Evolutionary conservation across 495 filamentous ascomycete species (phyloP).

Genomic region (Aspergillus kassunensis): DNA sequence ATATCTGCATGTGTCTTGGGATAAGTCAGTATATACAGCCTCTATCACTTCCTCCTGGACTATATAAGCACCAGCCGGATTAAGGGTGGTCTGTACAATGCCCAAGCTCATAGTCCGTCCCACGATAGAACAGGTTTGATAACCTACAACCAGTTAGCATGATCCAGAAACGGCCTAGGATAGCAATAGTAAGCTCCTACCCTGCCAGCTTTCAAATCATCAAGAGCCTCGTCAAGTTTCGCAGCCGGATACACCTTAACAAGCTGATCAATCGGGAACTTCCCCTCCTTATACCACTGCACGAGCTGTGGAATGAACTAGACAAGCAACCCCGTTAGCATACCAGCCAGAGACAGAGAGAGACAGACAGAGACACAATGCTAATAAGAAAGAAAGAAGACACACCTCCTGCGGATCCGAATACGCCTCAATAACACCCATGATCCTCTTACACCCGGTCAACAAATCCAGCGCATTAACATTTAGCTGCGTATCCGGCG

Average conservation of each 20-base stretch:
- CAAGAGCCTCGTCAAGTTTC: conserved; percentile 26
- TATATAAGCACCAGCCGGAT: too few species aligned
- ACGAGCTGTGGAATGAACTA: conserved; percentile 33
- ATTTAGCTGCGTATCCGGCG: conserved; percentile 26
- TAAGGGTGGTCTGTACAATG: too few species aligned
- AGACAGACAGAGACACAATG: too few species aligned
- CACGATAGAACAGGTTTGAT: background rate
- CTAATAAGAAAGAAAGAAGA: too few species aligned
- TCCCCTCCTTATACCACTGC: conserved; percentile 35
- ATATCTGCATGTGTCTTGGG: too few species aligned
- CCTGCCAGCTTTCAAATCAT: conserved; percentile 33
- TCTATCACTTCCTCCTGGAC: too few species aligned
- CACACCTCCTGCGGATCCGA: conserved; percentile 23
- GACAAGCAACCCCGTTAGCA: background rate
- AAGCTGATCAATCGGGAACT: conserved; percentile 39
- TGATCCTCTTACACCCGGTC: conserved; percentile 24
- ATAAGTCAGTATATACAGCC: too few species aligned
- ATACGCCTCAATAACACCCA: conserved; percentile 29
- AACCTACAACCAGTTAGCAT: background rate
- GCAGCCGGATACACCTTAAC: conserved; percentile 29
- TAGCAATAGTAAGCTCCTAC: conserved; percentile 9
- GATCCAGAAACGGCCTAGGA: background rate
- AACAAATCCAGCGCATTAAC: conserved; percentile 27
- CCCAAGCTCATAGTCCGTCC: background rate
- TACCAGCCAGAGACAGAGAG: background rate